phyloP scores from a whole-genome alignment of 768 basidiomycete species.

The Russula olivacea region DNA sequence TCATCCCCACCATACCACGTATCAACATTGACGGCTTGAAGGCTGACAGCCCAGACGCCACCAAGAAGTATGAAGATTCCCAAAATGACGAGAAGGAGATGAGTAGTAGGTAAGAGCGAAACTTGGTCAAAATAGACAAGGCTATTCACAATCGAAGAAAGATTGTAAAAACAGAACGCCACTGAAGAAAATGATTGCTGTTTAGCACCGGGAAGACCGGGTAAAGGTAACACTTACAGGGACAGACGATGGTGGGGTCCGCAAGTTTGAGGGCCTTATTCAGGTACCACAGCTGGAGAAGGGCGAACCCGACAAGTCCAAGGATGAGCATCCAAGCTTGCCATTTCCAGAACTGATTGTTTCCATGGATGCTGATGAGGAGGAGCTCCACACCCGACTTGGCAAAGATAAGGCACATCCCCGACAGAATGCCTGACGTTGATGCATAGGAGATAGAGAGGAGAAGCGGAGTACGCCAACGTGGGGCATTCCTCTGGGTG shows the following conservation, averaged over 20 bases:
- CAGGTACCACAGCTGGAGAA: constrained; percentile 80
- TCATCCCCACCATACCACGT: constrained; percentile 41
- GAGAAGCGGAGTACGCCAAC: constrained; percentile 48
- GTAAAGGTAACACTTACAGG: constrained; percentile 44
- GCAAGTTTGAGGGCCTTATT: constrained; percentile 75
- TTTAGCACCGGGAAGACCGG: neutral
- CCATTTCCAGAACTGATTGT: constrained; percentile 82
- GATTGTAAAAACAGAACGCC: constrained; percentile 93
- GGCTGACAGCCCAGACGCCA: constrained; percentile 88
- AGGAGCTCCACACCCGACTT: constrained; percentile 91
- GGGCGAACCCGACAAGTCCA: constrained; percentile 64
- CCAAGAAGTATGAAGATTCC: constrained; percentile 75
- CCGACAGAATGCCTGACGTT: constrained; percentile 80
- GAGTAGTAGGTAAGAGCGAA: constrained; percentile 56
- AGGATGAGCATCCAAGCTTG: constrained; percentile 76
- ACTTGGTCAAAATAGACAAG: constrained; percentile 88
- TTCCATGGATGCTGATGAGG: constrained; percentile 64
- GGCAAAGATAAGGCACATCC: constrained; percentile 89
- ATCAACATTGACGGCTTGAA: constrained; percentile 50
- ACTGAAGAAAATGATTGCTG: constrained; percentile 36
- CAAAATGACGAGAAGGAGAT: constrained; percentile 67
- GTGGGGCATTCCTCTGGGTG: constrained; percentile 25
- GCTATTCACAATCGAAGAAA: constrained; percentile 86
- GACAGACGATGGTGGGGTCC: constrained; percentile 81
- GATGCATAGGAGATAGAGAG: constrained; percentile 84